phyloP scores from a whole-genome alignment of 495 filamentous ascomycete species.

The Tuber microsphaerosporum region DNA sequence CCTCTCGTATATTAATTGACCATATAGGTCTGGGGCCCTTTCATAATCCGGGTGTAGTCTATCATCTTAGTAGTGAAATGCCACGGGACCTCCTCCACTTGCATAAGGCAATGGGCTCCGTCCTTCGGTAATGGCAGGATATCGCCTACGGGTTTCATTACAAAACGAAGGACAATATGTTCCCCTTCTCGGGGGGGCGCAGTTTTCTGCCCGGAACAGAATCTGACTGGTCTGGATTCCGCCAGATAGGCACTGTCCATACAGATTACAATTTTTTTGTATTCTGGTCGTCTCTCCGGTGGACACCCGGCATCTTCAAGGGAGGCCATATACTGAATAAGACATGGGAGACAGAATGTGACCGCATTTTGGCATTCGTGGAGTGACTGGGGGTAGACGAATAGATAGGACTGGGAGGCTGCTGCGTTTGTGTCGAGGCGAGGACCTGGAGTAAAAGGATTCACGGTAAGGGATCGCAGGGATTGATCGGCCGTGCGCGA shows the following conservation, averaged over 20 bases:
- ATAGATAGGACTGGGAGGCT: constrained; percentile 85
- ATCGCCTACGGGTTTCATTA: too few species aligned
- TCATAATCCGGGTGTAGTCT: too few species aligned
- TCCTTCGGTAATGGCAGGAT: too few species aligned
- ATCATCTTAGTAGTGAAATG: too few species aligned
- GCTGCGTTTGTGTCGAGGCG: constrained; percentile 80
- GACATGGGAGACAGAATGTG: constrained; percentile 89
- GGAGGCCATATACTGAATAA: constrained; percentile 93
- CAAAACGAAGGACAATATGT: too few species aligned
- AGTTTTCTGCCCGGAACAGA: too few species aligned
- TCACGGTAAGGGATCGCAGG: constrained; percentile 89
- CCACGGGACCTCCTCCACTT: too few species aligned
- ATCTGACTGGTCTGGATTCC: constrained; percentile 82
- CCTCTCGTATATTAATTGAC: too few species aligned
- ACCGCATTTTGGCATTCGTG: constrained; percentile 94
- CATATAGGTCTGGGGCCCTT: too few species aligned
- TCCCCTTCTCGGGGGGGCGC: too few species aligned
- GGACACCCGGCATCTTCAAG: constrained; percentile 55
- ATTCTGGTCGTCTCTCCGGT: constrained; percentile 66
- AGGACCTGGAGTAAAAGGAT: constrained; percentile 81
- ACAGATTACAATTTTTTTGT: constrained; percentile 95
- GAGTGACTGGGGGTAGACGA: constrained; percentile 79
- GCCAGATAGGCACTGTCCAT: constrained; percentile 83
- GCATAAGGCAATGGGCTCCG: too few species aligned
- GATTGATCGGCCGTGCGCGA: constrained; percentile 68